These are phyloP conservation scores for Phanerochaete sordida DNA, from an alignment of 768 basidiomycete species.

Conservation along the genomic window DNA sequence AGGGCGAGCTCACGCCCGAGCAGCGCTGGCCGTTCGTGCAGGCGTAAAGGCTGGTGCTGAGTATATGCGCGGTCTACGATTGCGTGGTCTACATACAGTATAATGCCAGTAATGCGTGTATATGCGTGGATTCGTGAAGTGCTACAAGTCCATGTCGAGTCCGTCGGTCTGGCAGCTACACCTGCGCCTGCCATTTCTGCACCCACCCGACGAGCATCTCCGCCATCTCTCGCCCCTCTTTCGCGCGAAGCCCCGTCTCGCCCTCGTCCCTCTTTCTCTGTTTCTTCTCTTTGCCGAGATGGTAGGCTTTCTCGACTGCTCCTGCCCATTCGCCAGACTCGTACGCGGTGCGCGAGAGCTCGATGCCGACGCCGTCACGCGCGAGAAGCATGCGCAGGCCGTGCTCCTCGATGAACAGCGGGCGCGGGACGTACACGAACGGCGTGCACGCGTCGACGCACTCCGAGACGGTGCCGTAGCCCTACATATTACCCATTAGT, in stretches of 20 bases:
- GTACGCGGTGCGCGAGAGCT: slow-evolving; percentile 58
- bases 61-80: neutral
- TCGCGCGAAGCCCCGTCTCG: slow-evolving; percentile 37
- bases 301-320: slow-evolving; percentile 56
- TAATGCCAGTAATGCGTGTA: neutral
- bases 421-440: slow-evolving; percentile 77
- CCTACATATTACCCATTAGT: slow-evolving; percentile 36
- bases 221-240: slow-evolving; percentile 46
- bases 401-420: slow-evolving; percentile 79
- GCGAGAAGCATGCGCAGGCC: slow-evolving; percentile 65
- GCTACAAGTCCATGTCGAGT: neutral
- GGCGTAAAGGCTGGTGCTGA: neutral
- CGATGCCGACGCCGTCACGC: slow-evolving; percentile 63
- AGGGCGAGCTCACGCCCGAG: slow-evolving; percentile 6
- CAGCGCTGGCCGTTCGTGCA: slow-evolving; percentile 24
- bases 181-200: slow-evolving; percentile 20
- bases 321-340: slow-evolving; percentile 73
- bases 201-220: slow-evolving; percentile 50
- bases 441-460: slow-evolving; percentile 75
- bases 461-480: slow-evolving; percentile 80
- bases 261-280: slow-evolving; percentile 42
- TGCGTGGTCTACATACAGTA: neutral
- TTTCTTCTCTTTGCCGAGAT: slow-evolving; percentile 44
- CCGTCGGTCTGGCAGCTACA: neutral
- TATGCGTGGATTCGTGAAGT: neutral